Percentiles rank a stretch among this genome's conserved stretches.
Conservation (phyloP, 2,329 filamentous ascomycete genomes). For the Hypoxylon rubiginosum region DNA sequence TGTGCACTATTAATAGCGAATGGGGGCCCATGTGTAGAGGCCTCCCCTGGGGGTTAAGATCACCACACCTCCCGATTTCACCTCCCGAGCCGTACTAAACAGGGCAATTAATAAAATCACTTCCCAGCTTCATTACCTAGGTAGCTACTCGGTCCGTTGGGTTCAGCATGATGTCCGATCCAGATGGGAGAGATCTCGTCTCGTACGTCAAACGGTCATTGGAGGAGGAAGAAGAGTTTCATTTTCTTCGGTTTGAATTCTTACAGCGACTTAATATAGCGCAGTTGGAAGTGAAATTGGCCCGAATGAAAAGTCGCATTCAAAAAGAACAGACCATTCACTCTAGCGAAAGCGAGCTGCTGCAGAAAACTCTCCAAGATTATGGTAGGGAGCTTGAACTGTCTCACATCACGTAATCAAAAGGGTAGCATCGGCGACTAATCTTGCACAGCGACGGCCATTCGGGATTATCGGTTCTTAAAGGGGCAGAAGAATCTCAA, state of each 20-base stretch:
- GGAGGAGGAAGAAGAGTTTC: conserved; percentile 11
- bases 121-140: background rate
- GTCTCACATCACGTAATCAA: background rate
- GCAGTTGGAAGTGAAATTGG: conserved; percentile 8
- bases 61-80: no score
- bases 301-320: conserved; percentile 2
- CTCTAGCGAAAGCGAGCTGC: no score
- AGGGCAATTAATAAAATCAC: background rate
- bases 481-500: background rate
- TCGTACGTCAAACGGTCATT: conserved; percentile 5
- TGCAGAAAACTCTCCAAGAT: no score
- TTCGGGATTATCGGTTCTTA: background rate
- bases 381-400: no score
- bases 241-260: conserved; percentile 16
- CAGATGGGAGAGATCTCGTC: background rate
- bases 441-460: background rate
- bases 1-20: background rate
- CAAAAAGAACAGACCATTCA: background rate
- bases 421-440: background rate
- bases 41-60: background rate
- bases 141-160: background rate
- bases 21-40: background rate
- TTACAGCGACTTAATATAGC: conserved; percentile 16
- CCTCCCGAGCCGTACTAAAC: background rate
- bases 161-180: background rate